phyloP scores from a whole-genome alignment of 768 basidiomycete species.

The Tylopilus subfusipes region DNA sequence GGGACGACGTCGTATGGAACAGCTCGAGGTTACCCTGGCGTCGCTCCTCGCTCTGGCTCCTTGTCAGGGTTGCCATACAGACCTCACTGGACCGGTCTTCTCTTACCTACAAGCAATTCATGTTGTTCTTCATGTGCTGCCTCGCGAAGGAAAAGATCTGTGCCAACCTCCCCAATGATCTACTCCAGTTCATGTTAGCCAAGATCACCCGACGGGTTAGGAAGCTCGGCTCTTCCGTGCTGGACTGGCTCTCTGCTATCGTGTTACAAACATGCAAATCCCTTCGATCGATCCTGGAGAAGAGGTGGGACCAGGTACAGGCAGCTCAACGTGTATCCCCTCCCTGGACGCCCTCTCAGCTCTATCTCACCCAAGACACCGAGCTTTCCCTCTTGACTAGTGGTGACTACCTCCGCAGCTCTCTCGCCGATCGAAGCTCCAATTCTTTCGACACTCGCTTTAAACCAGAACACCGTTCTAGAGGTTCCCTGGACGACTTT shows the following conservation, averaged over 20 bases:
- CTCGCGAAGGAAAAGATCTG: constrained; percentile 11
- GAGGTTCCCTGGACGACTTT: constrained; percentile 19
- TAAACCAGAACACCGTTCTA: neutral
- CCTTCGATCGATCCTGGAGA: constrained; percentile 24
- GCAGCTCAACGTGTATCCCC: constrained; percentile 25
- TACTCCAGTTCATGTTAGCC: constrained; percentile 28
- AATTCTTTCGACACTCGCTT: neutral
- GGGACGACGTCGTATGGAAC: constrained; percentile 46
- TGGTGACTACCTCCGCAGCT: constrained; percentile 24
- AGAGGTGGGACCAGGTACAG: constrained; percentile 35
- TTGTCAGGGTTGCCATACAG: constrained; percentile 45
- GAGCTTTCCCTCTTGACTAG: constrained; percentile 33
- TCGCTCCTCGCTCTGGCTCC: constrained; percentile 48
- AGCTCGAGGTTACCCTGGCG: constrained; percentile 43
- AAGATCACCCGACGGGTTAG: constrained; percentile 26
- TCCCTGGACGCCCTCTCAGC: constrained; percentile 29
- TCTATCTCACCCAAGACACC: constrained; percentile 31
- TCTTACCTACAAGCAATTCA: constrained; percentile 33
- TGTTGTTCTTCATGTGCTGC: constrained; percentile 28
- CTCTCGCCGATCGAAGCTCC: neutral
- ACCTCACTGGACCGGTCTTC: constrained; percentile 28
- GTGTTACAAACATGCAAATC: constrained; percentile 35
- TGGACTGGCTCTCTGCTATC: constrained; percentile 35
- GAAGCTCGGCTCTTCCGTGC: constrained; percentile 24
- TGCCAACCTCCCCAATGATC: constrained; percentile 18